Evolutionary conservation across 2,329 filamentous ascomycete genomes (phyloP).

Genomic region (Aplosporella prunicola): DNA sequence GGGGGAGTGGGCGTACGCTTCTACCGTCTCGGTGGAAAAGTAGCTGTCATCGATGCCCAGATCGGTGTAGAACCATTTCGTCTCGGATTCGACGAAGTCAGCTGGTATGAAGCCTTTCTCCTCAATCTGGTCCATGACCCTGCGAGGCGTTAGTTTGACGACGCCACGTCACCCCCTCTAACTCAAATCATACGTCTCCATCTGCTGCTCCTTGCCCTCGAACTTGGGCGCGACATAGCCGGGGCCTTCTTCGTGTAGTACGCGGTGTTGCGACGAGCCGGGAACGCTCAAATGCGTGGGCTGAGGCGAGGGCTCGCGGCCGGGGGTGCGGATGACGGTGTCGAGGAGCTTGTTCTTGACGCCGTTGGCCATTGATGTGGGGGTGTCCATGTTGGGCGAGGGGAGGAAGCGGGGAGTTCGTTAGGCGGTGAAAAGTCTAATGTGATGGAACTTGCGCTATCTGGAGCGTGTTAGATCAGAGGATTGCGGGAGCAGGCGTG

Average conservation of each 20-base stretch:
- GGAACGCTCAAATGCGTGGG: slow-evolving; percentile 76
- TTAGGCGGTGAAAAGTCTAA: no score
- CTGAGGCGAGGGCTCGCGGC: slow-evolving; percentile 72
- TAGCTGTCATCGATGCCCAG: slow-evolving; percentile 98
- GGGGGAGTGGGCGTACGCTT: slow-evolving; percentile 42
- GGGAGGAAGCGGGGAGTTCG: background rate
- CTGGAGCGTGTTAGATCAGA: background rate
- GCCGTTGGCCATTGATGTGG: slow-evolving; percentile 14
- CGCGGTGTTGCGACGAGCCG: slow-evolving; percentile 51
- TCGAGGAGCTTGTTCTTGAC: slow-evolving; percentile 49
- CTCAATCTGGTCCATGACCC: slow-evolving; percentile 69
- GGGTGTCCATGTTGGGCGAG: slow-evolving; percentile 5
- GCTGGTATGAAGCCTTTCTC: slow-evolving; percentile 78
- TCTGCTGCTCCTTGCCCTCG: slow-evolving; percentile 84
- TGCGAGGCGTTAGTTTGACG: slow-evolving; percentile 28
- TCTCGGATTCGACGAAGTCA: slow-evolving; percentile 73
- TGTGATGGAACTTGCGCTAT: no score
- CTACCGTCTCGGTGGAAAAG: slow-evolving; percentile 80
- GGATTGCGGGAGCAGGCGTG: background rate
- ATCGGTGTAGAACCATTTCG: slow-evolving; percentile 94
- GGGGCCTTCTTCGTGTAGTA: slow-evolving; percentile 79
- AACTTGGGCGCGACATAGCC: slow-evolving; percentile 95
- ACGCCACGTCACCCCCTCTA: slow-evolving; percentile 1
- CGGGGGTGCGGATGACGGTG: slow-evolving; percentile 41
- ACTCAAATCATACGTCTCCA: slow-evolving; percentile 52